Percentiles rank a stretch among this genome's conserved stretches.
phyloP scores from a whole-genome alignment of 345 rosid genomes.

The Bretschneidera sinensis region DNA sequence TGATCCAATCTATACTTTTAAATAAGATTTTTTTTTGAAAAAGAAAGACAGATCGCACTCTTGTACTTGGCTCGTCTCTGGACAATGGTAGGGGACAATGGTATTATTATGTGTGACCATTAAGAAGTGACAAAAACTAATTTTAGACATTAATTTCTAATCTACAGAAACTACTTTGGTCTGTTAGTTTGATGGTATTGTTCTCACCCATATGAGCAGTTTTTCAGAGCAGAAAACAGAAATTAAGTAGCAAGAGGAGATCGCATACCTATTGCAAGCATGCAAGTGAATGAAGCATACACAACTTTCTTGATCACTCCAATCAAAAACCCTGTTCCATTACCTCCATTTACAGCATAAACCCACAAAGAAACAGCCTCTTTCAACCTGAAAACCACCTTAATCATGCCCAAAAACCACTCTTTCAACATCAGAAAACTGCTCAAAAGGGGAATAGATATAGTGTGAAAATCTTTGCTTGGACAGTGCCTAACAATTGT shows the following conservation, averaged over 20 bases:
- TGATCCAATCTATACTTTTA: no score
- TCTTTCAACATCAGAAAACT: conserved; percentile 12
- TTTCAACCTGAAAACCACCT: conserved; percentile 19
- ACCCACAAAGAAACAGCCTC: conserved; percentile 21
- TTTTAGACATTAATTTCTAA: no score
- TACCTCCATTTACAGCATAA: conserved; percentile 18
- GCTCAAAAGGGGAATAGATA: not conserved
- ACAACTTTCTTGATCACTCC: conserved; percentile 25
- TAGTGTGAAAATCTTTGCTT: not conserved
- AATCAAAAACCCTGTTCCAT: conserved; percentile 12
- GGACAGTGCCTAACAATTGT: not conserved
- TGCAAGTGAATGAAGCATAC: conserved; percentile 44
- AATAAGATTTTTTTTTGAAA: no score
- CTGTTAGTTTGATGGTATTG: not conserved
- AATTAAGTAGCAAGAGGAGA: not conserved
- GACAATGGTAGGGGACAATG: no score
- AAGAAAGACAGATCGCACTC: no score
- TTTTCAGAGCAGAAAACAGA: not conserved
- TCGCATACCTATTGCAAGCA: conserved; percentile 48
- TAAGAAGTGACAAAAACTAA: not conserved
- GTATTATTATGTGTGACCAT: not conserved
- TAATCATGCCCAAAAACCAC: conserved; percentile 19
- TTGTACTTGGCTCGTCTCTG: no score
- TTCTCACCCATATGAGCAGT: not conserved
- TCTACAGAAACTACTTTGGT: no score